Base-by-base conservation (phyloP, 768 basidiomycete species). In the Mycena indigotica region DNA sequence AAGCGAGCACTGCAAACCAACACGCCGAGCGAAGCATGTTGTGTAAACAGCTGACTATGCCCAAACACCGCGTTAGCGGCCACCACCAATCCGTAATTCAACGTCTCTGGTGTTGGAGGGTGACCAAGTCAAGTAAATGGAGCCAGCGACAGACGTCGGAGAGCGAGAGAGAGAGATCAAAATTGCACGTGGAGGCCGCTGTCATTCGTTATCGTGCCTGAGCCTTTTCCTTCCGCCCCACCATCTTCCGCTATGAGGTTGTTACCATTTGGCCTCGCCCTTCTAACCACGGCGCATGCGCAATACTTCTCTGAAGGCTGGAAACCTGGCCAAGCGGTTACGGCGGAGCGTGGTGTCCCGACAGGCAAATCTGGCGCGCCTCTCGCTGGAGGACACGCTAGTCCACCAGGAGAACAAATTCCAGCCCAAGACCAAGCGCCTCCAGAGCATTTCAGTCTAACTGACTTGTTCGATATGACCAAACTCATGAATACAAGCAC, bases 241-340 rank as follows among this genome's bases (percentile, higher is more conserved):
- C 46, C 24, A 45, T 23, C 52, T 53, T 59, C 50, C 65, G 73
- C 69, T 69, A 89, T 89, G 88, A 85, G 78, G 76, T 53, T 78
- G 53, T 70, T 72, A 26, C 61, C 81, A 65, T 65, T 70, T 52
- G 62, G 71, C 53, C 69, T 77, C 46, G 70, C 73, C 52, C 67
- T 77, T 58, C 70, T 71, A 51, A 70, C 73, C 52, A 58, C 64
- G 1, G 71, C 71, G 41, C 72, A 73, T 50, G 89, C 88, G 13
- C 85, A 89, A 62, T 92, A 91, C 71, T 87, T 92, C 72, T 91
- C 90, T 3, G 75, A 76, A 28, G 92, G 91, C n/a, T 93, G 91
- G 91, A 67, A 75, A 26, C 91, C 91, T 2, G 91, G 89, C 26
- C 86, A 92, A 67, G 75, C 83, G 0, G 76, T 76, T 3, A 68